These are phyloP conservation scores for Potentilla sterilis DNA, from an alignment of 306 rosid genomes.

Conservation along the genomic window DNA sequence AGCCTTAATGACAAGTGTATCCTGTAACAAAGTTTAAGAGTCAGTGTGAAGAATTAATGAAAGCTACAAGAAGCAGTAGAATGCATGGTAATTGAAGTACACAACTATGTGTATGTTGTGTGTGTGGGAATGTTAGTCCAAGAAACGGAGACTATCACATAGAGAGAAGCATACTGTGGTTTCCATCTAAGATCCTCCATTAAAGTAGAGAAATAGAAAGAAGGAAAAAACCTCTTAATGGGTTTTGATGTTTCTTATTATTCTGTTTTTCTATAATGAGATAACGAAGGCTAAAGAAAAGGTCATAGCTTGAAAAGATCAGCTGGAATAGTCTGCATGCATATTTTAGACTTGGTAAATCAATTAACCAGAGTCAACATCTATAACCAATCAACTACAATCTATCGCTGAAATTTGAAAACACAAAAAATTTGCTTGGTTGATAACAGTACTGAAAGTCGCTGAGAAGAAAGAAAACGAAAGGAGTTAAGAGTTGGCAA, in stretches of 20 bases:
- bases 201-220: constrained; percentile 19
- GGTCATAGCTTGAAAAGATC: constrained; percentile 48
- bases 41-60: background rate
- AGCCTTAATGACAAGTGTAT: constrained; percentile 39
- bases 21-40: constrained; percentile 35
- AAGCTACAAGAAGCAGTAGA: background rate
- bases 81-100: background rate
- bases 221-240: constrained; percentile 6
- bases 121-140: background rate
- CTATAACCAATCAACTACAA: background rate
- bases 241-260: constrained; percentile 16
- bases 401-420: background rate
- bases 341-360: background rate
- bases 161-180: constrained; percentile 39
- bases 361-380: background rate
- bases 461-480: background rate
- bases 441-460: background rate
- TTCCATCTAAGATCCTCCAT: constrained; percentile 55
- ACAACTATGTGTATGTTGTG: background rate
- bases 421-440: background rate
- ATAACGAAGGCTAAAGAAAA: constrained; percentile 51
- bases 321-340: background rate
- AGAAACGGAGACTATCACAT: constrained; percentile 17
- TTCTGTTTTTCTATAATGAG: constrained; percentile 31
- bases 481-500: background rate